Conservation (phyloP, 176 grass and related monocot genomes). For the Eleusine indica region DNA sequence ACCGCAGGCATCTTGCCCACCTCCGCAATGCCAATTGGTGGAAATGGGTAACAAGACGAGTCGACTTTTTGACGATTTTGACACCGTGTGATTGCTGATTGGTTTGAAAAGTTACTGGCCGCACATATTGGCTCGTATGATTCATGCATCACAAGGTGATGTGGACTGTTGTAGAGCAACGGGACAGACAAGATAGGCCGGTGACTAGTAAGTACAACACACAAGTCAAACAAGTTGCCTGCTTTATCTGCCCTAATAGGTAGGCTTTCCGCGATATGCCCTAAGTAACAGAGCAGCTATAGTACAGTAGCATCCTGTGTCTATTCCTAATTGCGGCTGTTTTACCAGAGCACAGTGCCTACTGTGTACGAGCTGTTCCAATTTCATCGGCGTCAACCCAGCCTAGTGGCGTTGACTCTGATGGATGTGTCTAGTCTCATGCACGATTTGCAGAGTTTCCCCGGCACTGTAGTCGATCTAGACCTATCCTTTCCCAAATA, state of each 20-base stretch:
- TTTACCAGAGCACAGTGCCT: slow-evolving; percentile 24
- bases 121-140: neutral
- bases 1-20: neutral
- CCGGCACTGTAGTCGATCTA: no score
- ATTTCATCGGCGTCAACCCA: neutral
- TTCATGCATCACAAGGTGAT: slow-evolving; percentile 3
- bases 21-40: neutral
- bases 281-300: slow-evolving; percentile 34
- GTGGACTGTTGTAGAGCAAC: slow-evolving; percentile 2
- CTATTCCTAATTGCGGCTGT: neutral
- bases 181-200: neutral
- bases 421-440: no score
- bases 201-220: neutral
- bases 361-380: neutral
- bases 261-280: slow-evolving; percentile 37
- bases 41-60: neutral
- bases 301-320: neutral
- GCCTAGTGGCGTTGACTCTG: no score
- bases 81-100: neutral
- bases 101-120: neutral
- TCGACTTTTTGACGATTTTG: neutral
- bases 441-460: no score
- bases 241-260: neutral
- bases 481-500: no score
- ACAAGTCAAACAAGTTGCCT: slow-evolving; percentile 4